Evolutionary conservation across 208 protist genomes (phyloP).

Genomic region (Leishmania major): DNA sequence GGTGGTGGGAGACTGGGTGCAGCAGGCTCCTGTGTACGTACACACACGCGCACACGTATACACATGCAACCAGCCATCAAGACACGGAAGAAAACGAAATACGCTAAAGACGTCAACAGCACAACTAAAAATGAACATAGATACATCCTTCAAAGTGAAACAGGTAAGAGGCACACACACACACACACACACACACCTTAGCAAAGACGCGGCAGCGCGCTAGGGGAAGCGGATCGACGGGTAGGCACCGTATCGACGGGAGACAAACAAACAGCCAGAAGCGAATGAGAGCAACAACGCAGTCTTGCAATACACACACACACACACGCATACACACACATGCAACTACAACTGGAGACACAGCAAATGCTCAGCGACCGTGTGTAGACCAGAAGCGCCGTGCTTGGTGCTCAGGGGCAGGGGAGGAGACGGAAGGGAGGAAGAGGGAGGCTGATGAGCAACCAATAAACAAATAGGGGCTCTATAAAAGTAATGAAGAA

Average conservation of each 20-base stretch:
- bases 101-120: neutral
- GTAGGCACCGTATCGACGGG: too few relatives aligned
- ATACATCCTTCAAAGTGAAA: neutral
- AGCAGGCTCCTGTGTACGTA: neutral
- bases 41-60: neutral
- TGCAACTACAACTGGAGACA: neutral
- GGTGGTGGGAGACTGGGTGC: neutral
- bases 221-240: too few relatives aligned
- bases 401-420: neutral
- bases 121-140: neutral
- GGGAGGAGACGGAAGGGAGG: neutral
- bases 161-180: neutral
- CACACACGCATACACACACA: neutral
- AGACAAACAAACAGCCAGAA: too few relatives aligned
- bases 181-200: neutral
- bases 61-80: neutral
- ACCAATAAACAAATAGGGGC: neutral
- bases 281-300: too few relatives aligned
- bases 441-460: neutral
- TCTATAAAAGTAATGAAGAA: too few relatives aligned
- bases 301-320: neutral
- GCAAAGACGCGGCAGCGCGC: too few relatives aligned
- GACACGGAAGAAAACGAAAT: neutral
- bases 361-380: neutral
- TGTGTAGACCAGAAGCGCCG: neutral